Conservation (phyloP, 2,329 filamentous ascomycete species). For the Curvularia sp. region DNA sequence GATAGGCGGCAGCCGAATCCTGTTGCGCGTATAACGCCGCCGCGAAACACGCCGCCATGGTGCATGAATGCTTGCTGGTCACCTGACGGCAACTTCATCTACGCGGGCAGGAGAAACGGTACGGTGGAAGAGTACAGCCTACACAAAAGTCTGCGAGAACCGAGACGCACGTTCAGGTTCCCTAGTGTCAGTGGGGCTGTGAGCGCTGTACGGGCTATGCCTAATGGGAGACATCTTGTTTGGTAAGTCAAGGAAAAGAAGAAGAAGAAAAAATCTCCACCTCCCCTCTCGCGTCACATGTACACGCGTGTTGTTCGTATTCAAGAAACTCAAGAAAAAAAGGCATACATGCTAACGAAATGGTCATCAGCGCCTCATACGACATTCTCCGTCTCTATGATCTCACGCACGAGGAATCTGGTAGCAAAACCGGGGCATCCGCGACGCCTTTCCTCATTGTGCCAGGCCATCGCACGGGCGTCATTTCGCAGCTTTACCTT, state of each 20-base stretch:
- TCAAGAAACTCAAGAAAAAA: background rate
- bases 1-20: conserved; percentile 79
- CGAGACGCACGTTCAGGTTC: conserved; percentile 83
- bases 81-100: conserved; percentile 93
- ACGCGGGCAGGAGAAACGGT: conserved; percentile 86
- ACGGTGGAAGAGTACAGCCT: conserved; percentile 95
- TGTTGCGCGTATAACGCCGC: conserved; percentile 78
- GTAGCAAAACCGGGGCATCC: conserved; percentile 71
- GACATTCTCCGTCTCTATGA: conserved; percentile 96
- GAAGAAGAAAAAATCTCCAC: background rate
- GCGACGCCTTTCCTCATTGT: conserved; percentile 92
- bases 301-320: background rate
- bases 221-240: conserved; percentile 88
- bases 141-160: conserved; percentile 77
- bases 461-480: conserved; percentile 85
- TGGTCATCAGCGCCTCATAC: conserved; percentile 73
- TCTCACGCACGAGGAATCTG: conserved; percentile 65
- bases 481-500: conserved; percentile 84
- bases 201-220: conserved; percentile 87
- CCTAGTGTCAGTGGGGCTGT: conserved; percentile 89
- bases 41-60: conserved; percentile 85
- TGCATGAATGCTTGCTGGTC: conserved; percentile 98
- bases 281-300: background rate
- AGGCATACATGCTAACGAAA: conserved; percentile 18
- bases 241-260: conserved; percentile 63